Evolutionary conservation across 306 rosid genomes (phyloP), one percentile per base, ranked within the genome.

Genomic region (Inga laurina): DNA sequence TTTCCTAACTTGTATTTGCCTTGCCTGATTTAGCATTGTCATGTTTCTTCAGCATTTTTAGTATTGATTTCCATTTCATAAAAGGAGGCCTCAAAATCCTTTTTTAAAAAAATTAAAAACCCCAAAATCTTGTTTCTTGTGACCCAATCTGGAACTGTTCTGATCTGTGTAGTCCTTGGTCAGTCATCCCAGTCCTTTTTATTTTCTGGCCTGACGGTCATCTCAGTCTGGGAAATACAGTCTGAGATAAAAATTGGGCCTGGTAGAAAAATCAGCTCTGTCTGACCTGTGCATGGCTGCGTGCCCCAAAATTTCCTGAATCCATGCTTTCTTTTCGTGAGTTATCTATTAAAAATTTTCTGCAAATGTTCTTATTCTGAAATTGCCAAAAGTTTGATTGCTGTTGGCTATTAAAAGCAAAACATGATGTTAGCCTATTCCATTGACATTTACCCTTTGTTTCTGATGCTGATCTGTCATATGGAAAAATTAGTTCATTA

Each of bases 401-500:
- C 27, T 66, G 34, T 45, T 73, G 72, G 79, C 64, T 73, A 46
- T 74, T 21, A n/a, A 59, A 77, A 59, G 61, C n/a, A 65, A 39
- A 71, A 71, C 12, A n/a, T 44, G n/a, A 71, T 43, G 46, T 70
- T 21, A 44, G 30, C 69, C 77, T 74, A 49, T 54, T 75, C 66
- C 77, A 72, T 76, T 39, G 77, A 62, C 51, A 65, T 70, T 68
- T 49, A 39, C 32, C 75, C 45, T 64, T 34, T 52, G 64, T 71
- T 79, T 84, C 52, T 76, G 64, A 79, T 78, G 68, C 52, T 78
- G 43, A 75, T 44, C 48, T 83, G 45, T 67, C 66, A 76, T 61
- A 68, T 81, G 52, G 74, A 68, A 54, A 72, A 56, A 68, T 77
- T 79, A 76, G 66, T 66, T 74, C 35, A 56, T 76, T 34, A 12